Base-by-base conservation (phyloP, 176 grass and related monocot species). In the Urochloa ruziziensis region DNA sequence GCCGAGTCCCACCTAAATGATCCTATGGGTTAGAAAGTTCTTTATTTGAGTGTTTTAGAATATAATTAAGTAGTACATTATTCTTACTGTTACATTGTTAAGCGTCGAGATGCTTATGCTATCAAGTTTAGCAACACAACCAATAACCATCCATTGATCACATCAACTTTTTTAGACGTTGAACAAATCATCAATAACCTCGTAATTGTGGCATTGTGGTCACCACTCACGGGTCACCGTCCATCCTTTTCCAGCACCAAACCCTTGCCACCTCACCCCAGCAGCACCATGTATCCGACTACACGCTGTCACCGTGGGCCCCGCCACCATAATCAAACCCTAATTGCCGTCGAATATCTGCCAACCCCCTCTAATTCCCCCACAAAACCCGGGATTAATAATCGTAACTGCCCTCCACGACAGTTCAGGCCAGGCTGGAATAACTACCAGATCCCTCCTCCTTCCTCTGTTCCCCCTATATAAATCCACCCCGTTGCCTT, bases 401-500 rank as follows among this genome's bases (percentile, higher is more conserved):
- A 48, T 44, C 42, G 27, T 53, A 35, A 69, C 52, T 11, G 24
- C 33, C n/a, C 13, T 44, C 49, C 5, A 51, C 43, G 42, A 14
- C 77, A 82, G 47, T 18, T 53, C 47, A 67, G 52, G 47, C 78
- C 78, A 79, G 65, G 70, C 67, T 88, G 85, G 39, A 40, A 77
- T 77, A 83, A 83, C 47, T 73, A 57, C 62, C n/a, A 1, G 27
- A 35, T 44, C 53, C 10, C 33, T n/a, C 16, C 12, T n/a, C 21
- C 19, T 5, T 19, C 8, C 8, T 43, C 10, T 8, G 10, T 10
- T 12, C 3, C 8, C 0, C 6, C 4, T n/a, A 35, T 88, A 80
- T 69, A 85, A 80, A 84, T 57, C 4, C 28, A 12, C 4, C 18
- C 29, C 29, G 21, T 35, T 6, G 2, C 3, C 19, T 10, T 6